phyloP scores from a whole-genome alignment of 2,329 filamentous ascomycete genomes.

The Pseudocercospora cruenta region DNA sequence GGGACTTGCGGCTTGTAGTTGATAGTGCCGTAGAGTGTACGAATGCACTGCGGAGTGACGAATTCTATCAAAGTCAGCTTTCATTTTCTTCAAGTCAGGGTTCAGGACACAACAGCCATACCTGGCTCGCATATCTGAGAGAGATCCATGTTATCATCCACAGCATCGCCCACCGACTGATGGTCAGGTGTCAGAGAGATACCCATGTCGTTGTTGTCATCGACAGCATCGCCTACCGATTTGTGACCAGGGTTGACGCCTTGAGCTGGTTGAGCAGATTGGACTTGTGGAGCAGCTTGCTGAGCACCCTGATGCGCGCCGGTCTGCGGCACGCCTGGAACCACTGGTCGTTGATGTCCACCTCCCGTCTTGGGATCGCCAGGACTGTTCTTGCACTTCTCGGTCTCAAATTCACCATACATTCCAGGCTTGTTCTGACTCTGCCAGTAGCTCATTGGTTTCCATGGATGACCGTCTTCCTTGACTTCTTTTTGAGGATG shows the following conservation, averaged over 20 bases:
- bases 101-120: not conserved
- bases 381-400: not conserved
- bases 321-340: not conserved
- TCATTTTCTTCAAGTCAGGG: conserved; percentile 40
- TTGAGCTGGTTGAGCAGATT: not conserved
- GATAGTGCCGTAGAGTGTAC: conserved; percentile 58
- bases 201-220: not conserved
- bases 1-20: conserved; percentile 53
- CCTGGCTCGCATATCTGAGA: conserved; percentile 42
- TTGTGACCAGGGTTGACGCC: not conserved
- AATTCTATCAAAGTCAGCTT: conserved; percentile 57
- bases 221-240: not conserved
- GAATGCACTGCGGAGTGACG: conserved; percentile 58
- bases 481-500: conserved; percentile 23
- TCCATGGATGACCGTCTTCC: conserved; percentile 5
- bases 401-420: not conserved
- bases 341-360: not conserved
- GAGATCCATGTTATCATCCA: not conserved
- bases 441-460: conserved; percentile 11
- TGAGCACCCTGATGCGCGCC: conserved; percentile 41
- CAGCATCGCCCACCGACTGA: not conserved
- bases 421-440: conserved; percentile 4
- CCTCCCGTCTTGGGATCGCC: not conserved
- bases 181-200: conserved; percentile 21
- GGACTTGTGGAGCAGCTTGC: not conserved